Percentiles rank a stretch among this genome's conserved stretches.
These are phyloP conservation scores for Zygosaccharomyces bisporus DNA, from an alignment of 805 yeast species.

Conservation along the genomic window DNA sequence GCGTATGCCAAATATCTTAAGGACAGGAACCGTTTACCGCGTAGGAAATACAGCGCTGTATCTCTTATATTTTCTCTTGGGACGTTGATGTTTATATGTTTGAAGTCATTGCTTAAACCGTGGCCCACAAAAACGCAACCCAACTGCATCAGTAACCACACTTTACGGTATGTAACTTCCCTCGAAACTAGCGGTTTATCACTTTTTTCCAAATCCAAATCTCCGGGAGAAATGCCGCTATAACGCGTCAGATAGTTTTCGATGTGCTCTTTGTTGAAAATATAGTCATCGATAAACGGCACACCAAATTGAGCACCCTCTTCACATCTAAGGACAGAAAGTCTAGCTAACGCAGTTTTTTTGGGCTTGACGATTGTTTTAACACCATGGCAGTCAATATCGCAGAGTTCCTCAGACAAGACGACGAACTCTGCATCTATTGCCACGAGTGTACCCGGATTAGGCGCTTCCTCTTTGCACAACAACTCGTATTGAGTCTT, in stretches of 20 bases:
- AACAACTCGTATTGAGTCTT: conserved; percentile 65
- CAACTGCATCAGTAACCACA: conserved; percentile 84
- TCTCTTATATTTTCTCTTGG: conserved; percentile 85
- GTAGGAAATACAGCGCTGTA: conserved; percentile 75
- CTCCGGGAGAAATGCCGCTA: conserved; percentile 94
- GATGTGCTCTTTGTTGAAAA: conserved; percentile 65
- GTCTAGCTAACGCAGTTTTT: conserved; percentile 74
- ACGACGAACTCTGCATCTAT: conserved; percentile 96
- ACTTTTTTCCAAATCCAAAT: conserved; percentile 67
- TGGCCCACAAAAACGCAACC: conserved; percentile 96
- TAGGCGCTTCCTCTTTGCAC: conserved; percentile 66
- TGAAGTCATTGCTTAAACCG: conserved; percentile 84
- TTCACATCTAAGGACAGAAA: conserved; percentile 77
- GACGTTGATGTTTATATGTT: conserved; percentile 87
- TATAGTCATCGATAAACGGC: conserved; percentile 91
- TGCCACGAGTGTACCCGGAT: conserved; percentile 74
- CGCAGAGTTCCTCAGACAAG: conserved; percentile 71
- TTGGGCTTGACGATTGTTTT: conserved; percentile 71
- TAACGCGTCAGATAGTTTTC: conserved; percentile 84
- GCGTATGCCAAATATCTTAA: conserved; percentile 83
- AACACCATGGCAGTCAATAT: conserved; percentile 68
- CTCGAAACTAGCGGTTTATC: conserved; percentile 67
- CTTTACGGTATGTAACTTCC: conserved; percentile 78
- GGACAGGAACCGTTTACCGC: conserved; percentile 74
- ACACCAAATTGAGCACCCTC: conserved; percentile 61